Percentiles rank a stretch among this genome's conserved stretches.
These are phyloP conservation scores for Kazachstania kunashirensis DNA, from an alignment of 805 yeast species.

Conservation along the genomic window DNA sequence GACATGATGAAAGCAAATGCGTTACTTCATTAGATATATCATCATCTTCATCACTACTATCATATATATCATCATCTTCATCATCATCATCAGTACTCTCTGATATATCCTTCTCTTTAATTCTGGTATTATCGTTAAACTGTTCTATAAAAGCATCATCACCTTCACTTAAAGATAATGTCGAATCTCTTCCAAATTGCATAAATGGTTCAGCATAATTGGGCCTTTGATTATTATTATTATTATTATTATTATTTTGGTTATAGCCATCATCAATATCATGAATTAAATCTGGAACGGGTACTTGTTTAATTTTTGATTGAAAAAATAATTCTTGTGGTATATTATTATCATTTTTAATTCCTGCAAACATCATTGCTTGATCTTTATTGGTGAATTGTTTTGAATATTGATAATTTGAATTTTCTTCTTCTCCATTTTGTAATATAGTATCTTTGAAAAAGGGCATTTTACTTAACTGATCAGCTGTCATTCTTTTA, in stretches of 20 bases:
- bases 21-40: slow-evolving; percentile 14
- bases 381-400: slow-evolving; percentile 10
- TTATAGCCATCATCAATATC: background rate
- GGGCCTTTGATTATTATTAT: background rate
- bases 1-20: slow-evolving; percentile 13
- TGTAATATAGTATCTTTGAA: slow-evolving; percentile 37
- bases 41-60: background rate
- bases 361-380: slow-evolving; percentile 3
- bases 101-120: too few species aligned
- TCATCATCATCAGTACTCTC: background rate
- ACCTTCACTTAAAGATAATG: background rate
- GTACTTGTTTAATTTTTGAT: too few species aligned
- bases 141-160: too few species aligned
- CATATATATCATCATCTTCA: background rate
- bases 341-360: background rate
- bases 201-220: background rate
- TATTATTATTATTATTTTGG: background rate
- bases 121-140: too few species aligned
- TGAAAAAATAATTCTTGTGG: background rate
- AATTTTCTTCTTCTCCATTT: slow-evolving; percentile 1
- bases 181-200: background rate
- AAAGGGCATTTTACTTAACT: slow-evolving; percentile 42
- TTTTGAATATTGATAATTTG: slow-evolving; percentile 12
- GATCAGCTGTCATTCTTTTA: slow-evolving; percentile 44
- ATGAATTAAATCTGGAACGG: too few species aligned